Evolutionary conservation across 495 filamentous ascomycete species (phyloP), one percentile per base, ranked within the genome.

Genomic region (Aspergillus bertholletiae): DNA sequence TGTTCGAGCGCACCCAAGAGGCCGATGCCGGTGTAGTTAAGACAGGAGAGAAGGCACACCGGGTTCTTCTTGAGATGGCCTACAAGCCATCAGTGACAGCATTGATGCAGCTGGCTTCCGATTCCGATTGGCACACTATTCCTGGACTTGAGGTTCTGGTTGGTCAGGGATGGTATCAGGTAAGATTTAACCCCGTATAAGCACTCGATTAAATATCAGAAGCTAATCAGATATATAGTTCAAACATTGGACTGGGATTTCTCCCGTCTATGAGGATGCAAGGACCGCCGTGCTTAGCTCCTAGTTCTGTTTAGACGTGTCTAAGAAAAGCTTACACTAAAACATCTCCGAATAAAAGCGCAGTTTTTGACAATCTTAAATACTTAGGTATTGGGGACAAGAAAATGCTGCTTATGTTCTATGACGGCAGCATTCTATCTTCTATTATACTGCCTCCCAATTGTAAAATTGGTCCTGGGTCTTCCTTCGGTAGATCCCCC

Each of bases 21-120:
- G 48, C 57, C n/a, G 72, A 76, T 49, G 64, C 60, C 15, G 68
- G 57, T 9, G 49, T 69, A 6, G 56, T 65, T 57, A 71, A 66
- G 61, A 52, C 57, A 7, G 39, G 64, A 12, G 64, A 61, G 1
- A 67, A 76, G 28, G 65, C 66, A 9, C 65, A 61, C 6, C 78
- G 80, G 27, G 84, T 96, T 27, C 73, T 97, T 51, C 72, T 96
- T 1, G 94, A 99, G 75, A 97, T 99, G 94, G 92, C 94, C 4
- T 99, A 99, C 69, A 96, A 88, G 68, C 95, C 94, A 23, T 67
- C 81, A 0, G 79, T 87, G 24, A 99, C 94, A 13, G 78, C 88
- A 22, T 65, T 97, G 63, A 97, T 97, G 89, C 79, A 85, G 68
- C 69, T 96, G 61, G 93, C 95, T 5, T 74, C 82, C 56, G 84